Conservation (phyloP, 2,329 filamentous ascomycete genomes). For the Sporothrix sp. region DNA sequence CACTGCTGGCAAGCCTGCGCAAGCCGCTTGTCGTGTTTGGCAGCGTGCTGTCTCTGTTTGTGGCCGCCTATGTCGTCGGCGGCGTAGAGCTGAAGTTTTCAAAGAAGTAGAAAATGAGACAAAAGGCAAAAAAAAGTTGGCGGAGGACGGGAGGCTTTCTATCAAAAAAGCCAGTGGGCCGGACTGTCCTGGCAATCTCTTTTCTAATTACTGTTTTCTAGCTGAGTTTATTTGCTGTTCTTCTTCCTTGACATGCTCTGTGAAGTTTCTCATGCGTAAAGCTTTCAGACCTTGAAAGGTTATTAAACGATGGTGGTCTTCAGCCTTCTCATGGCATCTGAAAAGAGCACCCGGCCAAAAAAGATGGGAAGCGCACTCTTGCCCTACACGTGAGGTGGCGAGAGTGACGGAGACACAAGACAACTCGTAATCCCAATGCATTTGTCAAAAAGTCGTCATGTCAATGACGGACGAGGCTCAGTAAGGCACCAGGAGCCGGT, state of each 20-base stretch:
- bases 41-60: constrained; percentile 65
- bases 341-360: no score
- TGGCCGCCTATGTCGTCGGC: constrained; percentile 63
- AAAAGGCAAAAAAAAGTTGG: neutral
- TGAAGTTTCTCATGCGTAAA: no score
- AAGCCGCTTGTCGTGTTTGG: constrained; percentile 79
- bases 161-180: neutral
- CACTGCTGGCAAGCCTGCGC: constrained; percentile 61
- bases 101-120: constrained; percentile 12
- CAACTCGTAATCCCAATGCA: no score
- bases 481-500: constrained; percentile 4
- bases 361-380: no score
- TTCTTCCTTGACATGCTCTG: neutral
- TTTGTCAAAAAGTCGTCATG: no score
- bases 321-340: neutral
- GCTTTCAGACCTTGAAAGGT: no score
- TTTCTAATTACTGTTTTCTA: neutral
- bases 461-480: neutral
- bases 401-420: no score
- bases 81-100: constrained; percentile 73
- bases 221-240: neutral
- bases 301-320: no score
- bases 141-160: no score
- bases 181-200: neutral
- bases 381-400: no score